Evolutionary conservation across 179 eudicot genomes (phyloP).

Genomic region (Beta lomatogona): DNA sequence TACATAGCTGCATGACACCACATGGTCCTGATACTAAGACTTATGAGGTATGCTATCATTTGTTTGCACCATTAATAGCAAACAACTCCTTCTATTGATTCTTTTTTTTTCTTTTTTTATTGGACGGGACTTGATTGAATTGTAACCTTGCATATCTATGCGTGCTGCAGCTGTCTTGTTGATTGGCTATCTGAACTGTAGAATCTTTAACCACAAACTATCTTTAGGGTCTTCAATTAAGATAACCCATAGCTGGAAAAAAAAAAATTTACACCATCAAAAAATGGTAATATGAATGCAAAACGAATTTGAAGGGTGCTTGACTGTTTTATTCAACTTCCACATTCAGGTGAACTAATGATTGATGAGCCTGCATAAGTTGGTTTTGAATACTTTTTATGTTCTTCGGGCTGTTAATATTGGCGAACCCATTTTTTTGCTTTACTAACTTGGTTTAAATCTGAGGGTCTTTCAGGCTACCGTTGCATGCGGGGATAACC

Average conservation of each 20-base stretch:
- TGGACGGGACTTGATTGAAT: not conserved
- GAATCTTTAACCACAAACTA: not conserved
- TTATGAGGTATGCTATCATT: conserved; percentile 62
- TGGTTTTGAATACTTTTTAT: not conserved
- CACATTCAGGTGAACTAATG: not conserved
- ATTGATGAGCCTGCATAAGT: not conserved
- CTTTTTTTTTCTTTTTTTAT: too few relatives aligned
- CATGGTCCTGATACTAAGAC: conserved; percentile 99
- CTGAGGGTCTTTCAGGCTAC: conserved; percentile 55
- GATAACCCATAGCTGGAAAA: not conserved
- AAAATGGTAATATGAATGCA: not conserved
- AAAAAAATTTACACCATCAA: not conserved
- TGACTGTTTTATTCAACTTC: not conserved
- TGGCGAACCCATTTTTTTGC: not conserved
- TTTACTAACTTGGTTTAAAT: not conserved
- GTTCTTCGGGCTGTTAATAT: not conserved
- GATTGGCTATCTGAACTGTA: not conserved
- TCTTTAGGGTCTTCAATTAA: not conserved
- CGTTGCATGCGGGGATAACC: conserved; percentile 61
- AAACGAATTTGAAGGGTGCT: not conserved
- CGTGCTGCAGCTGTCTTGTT: not conserved
- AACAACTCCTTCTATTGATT: not conserved
- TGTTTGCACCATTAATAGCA: not conserved
- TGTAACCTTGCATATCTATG: not conserved
- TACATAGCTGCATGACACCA: conserved; percentile 99